These are phyloP conservation scores for Podaxis sp. DNA, from an alignment of 768 basidiomycete species.

Conservation along the genomic window DNA sequence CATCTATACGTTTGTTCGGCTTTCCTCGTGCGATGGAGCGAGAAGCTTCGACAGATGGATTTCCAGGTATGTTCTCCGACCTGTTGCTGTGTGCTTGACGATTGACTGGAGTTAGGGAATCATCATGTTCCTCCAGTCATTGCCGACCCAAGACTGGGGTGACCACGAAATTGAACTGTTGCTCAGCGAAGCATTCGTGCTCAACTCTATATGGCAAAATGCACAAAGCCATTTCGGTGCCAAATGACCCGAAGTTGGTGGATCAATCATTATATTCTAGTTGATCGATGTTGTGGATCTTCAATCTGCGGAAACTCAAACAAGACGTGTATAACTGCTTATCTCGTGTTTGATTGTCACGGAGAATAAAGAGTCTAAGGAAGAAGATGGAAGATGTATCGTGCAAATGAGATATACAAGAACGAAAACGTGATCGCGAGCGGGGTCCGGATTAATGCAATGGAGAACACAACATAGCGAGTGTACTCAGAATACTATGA, in stretches of 20 bases:
- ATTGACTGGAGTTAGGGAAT: slow-evolving; percentile 64
- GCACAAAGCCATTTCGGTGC: slow-evolving; percentile 83
- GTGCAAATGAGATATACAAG: neutral
- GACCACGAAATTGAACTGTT: slow-evolving; percentile 96
- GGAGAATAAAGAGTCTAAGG: neutral
- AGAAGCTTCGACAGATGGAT: slow-evolving; percentile 93
- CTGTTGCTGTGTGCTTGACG: neutral
- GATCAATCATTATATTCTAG: neutral
- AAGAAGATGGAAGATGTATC: neutral
- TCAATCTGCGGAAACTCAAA: neutral
- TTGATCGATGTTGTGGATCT: neutral
- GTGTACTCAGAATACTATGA: neutral
- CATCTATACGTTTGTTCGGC: slow-evolving; percentile 98
- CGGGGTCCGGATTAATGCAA: neutral
- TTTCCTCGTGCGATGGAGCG: slow-evolving; percentile 94
- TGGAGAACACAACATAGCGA: neutral
- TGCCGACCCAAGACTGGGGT: slow-evolving; percentile 91
- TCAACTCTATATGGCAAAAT: slow-evolving; percentile 91
- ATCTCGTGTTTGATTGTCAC: neutral
- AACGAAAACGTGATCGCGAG: neutral
- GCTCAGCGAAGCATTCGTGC: slow-evolving; percentile 93
- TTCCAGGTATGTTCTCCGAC: slow-evolving; percentile 72
- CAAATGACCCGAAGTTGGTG: slow-evolving; percentile 32
- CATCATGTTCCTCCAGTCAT: slow-evolving; percentile 96
- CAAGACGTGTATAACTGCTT: neutral